Conservation (phyloP, 371 early-diverging fungal species). For the Haplosporangium sp. region DNA sequence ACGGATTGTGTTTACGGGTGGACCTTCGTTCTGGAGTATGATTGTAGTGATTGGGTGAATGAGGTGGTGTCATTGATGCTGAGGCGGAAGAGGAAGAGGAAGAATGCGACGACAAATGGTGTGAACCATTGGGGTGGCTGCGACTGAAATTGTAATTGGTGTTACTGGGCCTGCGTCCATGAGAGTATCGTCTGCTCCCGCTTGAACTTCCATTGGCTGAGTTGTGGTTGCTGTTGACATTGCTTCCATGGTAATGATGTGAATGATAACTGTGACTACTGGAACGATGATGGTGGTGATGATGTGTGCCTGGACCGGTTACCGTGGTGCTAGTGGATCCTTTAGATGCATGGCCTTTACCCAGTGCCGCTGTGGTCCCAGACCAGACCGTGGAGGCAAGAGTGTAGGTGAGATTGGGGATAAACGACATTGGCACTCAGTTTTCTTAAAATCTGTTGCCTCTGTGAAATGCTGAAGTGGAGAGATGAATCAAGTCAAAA, state of each 20-base stretch:
- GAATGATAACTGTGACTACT: constrained; percentile 18
- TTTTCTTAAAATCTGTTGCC: background rate
- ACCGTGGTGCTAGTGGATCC: constrained; percentile 29
- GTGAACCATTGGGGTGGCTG: constrained; percentile 33
- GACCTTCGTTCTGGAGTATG: constrained; percentile 22
- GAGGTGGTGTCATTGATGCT: constrained; percentile 46
- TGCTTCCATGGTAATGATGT: constrained; percentile 5
- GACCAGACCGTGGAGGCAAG: constrained; percentile 55
- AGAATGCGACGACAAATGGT: constrained; percentile 4
- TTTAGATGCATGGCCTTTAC: constrained; percentile 32
- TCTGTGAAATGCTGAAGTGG: too few relatives aligned
- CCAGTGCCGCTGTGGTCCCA: constrained; percentile 42
- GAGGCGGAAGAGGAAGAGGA: constrained; percentile 17
- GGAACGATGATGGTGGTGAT: constrained; percentile 22
- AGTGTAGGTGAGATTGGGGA: constrained; percentile 44
- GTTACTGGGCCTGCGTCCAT: constrained; percentile 39
- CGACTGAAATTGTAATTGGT: constrained; percentile 45
- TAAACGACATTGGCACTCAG: constrained; percentile 32
- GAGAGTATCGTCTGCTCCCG: constrained; percentile 19
- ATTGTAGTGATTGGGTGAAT: constrained; percentile 45
- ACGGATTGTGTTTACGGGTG: constrained; percentile 29
- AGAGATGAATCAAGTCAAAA: background rate
- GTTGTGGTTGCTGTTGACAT: constrained; percentile 9
- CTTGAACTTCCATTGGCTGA: background rate
- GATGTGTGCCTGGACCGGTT: constrained; percentile 25